Evolutionary conservation across 2,329 filamentous ascomycete species (phyloP).

Genomic region (Tolypocladium paradoxum): DNA sequence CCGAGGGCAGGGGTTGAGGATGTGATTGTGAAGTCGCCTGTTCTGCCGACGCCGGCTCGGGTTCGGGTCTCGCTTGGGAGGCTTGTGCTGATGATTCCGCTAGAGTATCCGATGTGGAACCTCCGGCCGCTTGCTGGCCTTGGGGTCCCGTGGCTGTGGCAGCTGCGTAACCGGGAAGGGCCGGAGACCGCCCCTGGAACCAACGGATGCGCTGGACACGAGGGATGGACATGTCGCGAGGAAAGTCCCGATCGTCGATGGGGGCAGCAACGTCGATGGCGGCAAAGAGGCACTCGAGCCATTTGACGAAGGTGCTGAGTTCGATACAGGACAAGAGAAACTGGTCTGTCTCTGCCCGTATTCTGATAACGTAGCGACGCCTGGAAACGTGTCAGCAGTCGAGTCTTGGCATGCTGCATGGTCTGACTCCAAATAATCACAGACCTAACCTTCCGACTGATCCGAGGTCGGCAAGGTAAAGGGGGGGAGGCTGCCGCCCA

Average conservation of each 20-base stretch:
- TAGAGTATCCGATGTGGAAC: not conserved
- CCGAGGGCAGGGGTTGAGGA: conserved; percentile 2
- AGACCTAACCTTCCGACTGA: not conserved
- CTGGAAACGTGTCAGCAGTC: conserved; percentile 19
- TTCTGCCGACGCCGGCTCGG: conserved; percentile 2
- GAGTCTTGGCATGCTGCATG: not conserved
- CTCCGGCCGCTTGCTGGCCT: not conserved
- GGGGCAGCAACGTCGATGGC: conserved; percentile 61
- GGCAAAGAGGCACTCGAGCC: conserved; percentile 60
- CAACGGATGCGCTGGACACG: conserved; percentile 43
- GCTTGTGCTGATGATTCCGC: not conserved
- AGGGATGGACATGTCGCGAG: conserved; percentile 50
- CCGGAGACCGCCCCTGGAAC: conserved; percentile 30
- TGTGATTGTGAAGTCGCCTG: not conserved
- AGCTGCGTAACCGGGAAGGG: conserved; percentile 6
- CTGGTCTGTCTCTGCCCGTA: conserved; percentile 64
- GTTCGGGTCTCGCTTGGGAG: not conserved
- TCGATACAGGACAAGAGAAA: conserved; percentile 58
- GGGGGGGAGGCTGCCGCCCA: not conserved
- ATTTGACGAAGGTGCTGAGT: conserved; percentile 54
- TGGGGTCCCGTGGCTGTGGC: not conserved
- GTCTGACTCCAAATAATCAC: not conserved
- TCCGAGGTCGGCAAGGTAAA: not conserved
- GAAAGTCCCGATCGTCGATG: conserved; percentile 59
- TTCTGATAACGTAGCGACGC: conserved; percentile 55